phyloP scores from a whole-genome alignment of 805 yeast species.

The Kazachstania kunashirensis region DNA sequence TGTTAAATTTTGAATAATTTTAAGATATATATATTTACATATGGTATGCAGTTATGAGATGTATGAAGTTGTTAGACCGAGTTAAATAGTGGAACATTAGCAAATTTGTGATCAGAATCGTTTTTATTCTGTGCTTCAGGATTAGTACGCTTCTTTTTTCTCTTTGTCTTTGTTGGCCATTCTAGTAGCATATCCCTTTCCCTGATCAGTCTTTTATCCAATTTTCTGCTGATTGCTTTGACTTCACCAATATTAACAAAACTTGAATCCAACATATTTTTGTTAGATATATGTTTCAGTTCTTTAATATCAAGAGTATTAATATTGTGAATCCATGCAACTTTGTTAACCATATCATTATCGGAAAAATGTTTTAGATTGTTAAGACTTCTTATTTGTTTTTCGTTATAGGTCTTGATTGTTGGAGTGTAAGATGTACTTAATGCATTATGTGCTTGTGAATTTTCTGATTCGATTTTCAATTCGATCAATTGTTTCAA shows the following conservation, averaged over 20 bases:
- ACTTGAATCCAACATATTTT: conserved; percentile 6
- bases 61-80: too few relatives aligned
- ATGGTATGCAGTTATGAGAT: too few relatives aligned
- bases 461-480: not conserved
- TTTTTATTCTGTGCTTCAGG: not conserved
- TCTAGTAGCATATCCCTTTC: conserved; percentile 13
- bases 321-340: conserved; percentile 18
- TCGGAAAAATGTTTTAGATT: conserved; percentile 2
- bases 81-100: conserved; percentile 15
- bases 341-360: conserved; percentile 5
- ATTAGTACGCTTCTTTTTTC: conserved; percentile 8
- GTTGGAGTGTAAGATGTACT: not conserved
- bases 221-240: conserved; percentile 15
- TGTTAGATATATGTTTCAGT: conserved; percentile 4
- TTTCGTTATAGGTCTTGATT: not conserved
- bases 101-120: conserved; percentile 5
- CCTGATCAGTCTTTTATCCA: conserved; percentile 16
- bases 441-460: not conserved
- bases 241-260: conserved; percentile 13
- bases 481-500: conserved; percentile 4
- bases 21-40: too few relatives aligned
- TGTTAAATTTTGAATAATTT: too few relatives aligned
- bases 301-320: conserved; percentile 19
- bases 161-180: conserved; percentile 19
- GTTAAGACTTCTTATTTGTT: not conserved